Percentiles rank a stretch among this genome's conserved stretches.
These are phyloP conservation scores for Neurospora terricola DNA, from an alignment of 495 filamentous ascomycete genomes.

Conservation along the genomic window DNA sequence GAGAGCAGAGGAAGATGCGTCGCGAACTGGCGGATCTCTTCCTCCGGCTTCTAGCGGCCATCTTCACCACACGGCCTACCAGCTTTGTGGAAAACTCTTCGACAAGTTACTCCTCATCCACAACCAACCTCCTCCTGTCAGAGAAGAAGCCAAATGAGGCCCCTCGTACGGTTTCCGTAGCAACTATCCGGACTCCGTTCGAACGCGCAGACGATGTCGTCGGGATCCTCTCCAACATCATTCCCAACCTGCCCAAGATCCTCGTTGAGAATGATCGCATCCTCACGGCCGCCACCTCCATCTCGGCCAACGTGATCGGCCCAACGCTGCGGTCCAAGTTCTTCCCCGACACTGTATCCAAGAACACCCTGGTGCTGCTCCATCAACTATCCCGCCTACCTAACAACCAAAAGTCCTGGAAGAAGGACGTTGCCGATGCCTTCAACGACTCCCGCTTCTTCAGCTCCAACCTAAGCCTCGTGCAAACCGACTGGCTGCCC, in stretches of 20 bases:
- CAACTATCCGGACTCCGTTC: slow-evolving; percentile 18
- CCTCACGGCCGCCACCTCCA: slow-evolving; percentile 60
- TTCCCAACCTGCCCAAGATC: slow-evolving; percentile 76
- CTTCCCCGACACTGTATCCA: slow-evolving; percentile 80
- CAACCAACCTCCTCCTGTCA: slow-evolving; percentile 1
- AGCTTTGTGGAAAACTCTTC: slow-evolving; percentile 37
- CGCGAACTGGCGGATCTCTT: slow-evolving; percentile 87
- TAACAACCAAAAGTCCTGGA: slow-evolving; percentile 81
- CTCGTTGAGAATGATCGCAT: slow-evolving; percentile 80
- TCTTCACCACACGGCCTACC: slow-evolving; percentile 79
- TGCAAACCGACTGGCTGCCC: slow-evolving; percentile 68
- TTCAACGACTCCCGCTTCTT: slow-evolving; percentile 90
- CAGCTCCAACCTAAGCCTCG: slow-evolving; percentile 47
- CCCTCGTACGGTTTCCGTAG: slow-evolving; percentile 2
- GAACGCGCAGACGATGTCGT: slow-evolving; percentile 65
- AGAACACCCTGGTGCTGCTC: slow-evolving; percentile 58
- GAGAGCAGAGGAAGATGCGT: slow-evolving; percentile 89
- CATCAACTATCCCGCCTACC: slow-evolving; percentile 67
- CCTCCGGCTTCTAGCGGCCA: slow-evolving; percentile 73
- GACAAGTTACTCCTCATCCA: slow-evolving; percentile 16
- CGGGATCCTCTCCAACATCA: slow-evolving; percentile 64
- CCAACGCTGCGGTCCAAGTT: slow-evolving; percentile 75
- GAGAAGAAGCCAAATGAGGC: slow-evolving; percentile 19
- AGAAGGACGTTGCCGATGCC: slow-evolving; percentile 81
- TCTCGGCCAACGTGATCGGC: slow-evolving; percentile 74